These are phyloP conservation scores for Colletotrichum sp. DNA, from an alignment of 2,329 filamentous ascomycete genomes.

Conservation along the genomic window DNA sequence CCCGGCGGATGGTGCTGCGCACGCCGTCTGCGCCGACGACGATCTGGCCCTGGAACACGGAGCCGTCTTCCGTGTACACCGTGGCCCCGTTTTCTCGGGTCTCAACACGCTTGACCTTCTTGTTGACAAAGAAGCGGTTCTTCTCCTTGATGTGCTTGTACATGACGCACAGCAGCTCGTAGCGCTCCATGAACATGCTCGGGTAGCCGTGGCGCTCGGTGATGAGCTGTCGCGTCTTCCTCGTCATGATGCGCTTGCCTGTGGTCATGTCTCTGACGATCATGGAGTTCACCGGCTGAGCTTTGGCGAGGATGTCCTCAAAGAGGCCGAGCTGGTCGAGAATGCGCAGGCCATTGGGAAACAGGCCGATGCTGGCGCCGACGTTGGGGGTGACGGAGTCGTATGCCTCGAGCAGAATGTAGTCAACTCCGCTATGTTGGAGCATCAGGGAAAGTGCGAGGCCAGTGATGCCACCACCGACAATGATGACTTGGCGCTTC, in stretches of 20 bases:
- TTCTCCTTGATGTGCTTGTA: constrained; percentile 37
- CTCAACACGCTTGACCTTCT: constrained; percentile 21
- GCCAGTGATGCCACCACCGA: constrained; percentile 26
- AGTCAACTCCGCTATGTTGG: constrained; percentile 49
- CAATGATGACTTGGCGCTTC: constrained; percentile 23
- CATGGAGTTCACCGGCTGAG: neutral
- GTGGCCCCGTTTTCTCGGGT: constrained; percentile 18
- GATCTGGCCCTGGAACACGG: constrained; percentile 32
- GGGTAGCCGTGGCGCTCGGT: constrained; percentile 32
- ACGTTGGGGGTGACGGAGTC: constrained; percentile 45
- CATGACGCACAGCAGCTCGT: constrained; percentile 35
- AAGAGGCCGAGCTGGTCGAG: constrained; percentile 54
- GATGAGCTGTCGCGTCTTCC: neutral
- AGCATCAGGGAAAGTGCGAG: constrained; percentile 39
- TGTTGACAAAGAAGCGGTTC: constrained; percentile 15
- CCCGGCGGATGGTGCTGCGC: constrained; percentile 38
- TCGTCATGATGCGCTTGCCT: constrained; percentile 10
- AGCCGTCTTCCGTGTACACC: constrained; percentile 35
- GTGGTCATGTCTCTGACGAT: neutral
- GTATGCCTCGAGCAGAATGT: constrained; percentile 51
- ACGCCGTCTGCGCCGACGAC: constrained; percentile 46
- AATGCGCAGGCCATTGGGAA: constrained; percentile 46
- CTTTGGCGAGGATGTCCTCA: constrained; percentile 4
- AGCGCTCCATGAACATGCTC: constrained; percentile 38
- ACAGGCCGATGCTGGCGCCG: constrained; percentile 52